phyloP scores from a whole-genome alignment of 176 grass and related monocot species.

The Carex cristatella region DNA sequence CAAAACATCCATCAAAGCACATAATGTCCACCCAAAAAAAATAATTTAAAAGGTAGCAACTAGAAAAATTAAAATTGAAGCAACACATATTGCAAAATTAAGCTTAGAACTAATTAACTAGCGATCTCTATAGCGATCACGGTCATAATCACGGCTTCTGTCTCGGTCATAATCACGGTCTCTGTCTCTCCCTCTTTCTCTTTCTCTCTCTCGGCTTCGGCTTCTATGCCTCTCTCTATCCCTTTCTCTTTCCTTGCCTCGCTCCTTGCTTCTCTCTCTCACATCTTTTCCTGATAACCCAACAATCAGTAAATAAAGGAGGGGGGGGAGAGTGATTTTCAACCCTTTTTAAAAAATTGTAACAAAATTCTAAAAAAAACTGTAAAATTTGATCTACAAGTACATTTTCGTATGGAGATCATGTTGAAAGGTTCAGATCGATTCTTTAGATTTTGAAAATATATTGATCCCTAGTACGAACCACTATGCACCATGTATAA shows the following conservation, averaged over 20 bases:
- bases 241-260: conserved; percentile 1
- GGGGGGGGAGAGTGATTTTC: too few species aligned
- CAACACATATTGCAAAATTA: neutral
- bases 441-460: too few species aligned
- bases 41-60: neutral
- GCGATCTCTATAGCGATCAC: conserved; percentile 1
- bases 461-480: too few species aligned
- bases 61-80: neutral
- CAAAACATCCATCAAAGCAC: neutral
- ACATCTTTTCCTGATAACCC: conserved; percentile 1
- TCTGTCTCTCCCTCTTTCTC: neutral
- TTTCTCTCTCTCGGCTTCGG: conserved; percentile 8
- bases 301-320: neutral
- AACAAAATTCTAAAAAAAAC: too few species aligned
- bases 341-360: too few species aligned
- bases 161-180: conserved; percentile 5
- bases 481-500: too few species aligned
- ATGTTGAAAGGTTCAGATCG: too few species aligned
- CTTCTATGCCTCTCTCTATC: conserved; percentile 3
- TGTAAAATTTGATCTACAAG: too few species aligned
- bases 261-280: conserved; percentile 14
- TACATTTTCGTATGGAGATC: too few species aligned
- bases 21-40: neutral
- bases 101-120: neutral
- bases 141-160: conserved; percentile 1